These are phyloP conservation scores for Herpotrichia juniperi DNA, from an alignment of 2,329 filamentous ascomycete species.

Conservation along the genomic window DNA sequence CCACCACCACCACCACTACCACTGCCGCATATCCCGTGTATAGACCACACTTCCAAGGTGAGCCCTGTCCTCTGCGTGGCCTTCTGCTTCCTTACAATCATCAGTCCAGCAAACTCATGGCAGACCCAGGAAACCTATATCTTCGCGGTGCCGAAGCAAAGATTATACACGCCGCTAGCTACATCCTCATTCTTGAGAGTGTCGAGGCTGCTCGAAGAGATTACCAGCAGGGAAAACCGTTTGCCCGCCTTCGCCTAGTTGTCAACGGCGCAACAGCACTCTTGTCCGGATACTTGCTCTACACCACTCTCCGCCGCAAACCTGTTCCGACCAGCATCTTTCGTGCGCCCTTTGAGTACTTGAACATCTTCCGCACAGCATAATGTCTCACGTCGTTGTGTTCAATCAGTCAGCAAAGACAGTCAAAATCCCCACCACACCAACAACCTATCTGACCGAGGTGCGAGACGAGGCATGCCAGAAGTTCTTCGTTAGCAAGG, in stretches of 20 bases:
- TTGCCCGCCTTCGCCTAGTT: slow-evolving; percentile 30
- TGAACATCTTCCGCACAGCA: slow-evolving; percentile 53
- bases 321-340: too few species aligned
- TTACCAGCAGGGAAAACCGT: slow-evolving; percentile 33
- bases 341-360: too few species aligned
- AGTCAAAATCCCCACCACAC: slow-evolving; percentile 81
- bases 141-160: slow-evolving; percentile 39
- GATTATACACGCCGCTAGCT: slow-evolving; percentile 38
- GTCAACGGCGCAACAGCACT: slow-evolving; percentile 32
- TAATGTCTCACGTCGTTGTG: slow-evolving; percentile 89
- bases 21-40: background rate
- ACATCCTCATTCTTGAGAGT: slow-evolving; percentile 33
- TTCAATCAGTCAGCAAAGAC: slow-evolving; percentile 80
- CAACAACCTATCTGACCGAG: slow-evolving; percentile 81
- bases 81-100: slow-evolving; percentile 9
- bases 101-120: slow-evolving; percentile 31
- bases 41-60: background rate
- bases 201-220: slow-evolving; percentile 31
- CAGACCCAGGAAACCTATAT: slow-evolving; percentile 36
- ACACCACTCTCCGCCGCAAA: slow-evolving; percentile 23
- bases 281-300: slow-evolving; percentile 32
- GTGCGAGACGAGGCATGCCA: slow-evolving; percentile 85
- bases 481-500: slow-evolving; percentile 75
- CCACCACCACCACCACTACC: background rate
- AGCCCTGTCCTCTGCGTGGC: background rate